Conservation (phyloP, 805 yeast genomes). For the Ogataea chonburiensis region DNA sequence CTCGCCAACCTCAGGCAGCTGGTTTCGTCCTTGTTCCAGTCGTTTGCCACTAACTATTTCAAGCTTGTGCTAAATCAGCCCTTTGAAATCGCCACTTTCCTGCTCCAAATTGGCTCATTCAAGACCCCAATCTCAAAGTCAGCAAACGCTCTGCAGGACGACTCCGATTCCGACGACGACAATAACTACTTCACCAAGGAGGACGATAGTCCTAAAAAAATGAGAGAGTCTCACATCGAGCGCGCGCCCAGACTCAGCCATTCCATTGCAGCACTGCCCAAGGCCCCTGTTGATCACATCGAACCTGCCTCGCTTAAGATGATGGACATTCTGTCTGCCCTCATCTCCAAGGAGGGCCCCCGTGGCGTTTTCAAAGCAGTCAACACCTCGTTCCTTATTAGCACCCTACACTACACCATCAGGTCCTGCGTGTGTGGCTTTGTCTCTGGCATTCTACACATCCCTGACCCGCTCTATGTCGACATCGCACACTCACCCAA, state of each 20-base stretch:
- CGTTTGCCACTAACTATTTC: constrained; percentile 66
- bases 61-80: constrained; percentile 79
- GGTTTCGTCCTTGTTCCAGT: constrained; percentile 53
- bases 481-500: constrained; percentile 80
- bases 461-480: constrained; percentile 87
- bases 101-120: constrained; percentile 78
- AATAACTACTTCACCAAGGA: constrained; percentile 24
- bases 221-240: constrained; percentile 33
- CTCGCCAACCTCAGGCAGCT: constrained; percentile 55
- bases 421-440: constrained; percentile 94
- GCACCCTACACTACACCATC: constrained; percentile 69
- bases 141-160: constrained; percentile 26
- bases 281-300: constrained; percentile 25
- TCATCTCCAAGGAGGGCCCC: constrained; percentile 67
- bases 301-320: constrained; percentile 62
- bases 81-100: constrained; percentile 74
- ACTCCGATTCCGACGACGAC: constrained; percentile 39
- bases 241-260: constrained; percentile 17
- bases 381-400: constrained; percentile 76
- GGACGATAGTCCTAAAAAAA: constrained; percentile 24
- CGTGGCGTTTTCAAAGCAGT: constrained; percentile 71
- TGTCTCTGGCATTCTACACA: constrained; percentile 71
- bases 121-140: constrained; percentile 21
- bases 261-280: constrained; percentile 16
- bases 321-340: constrained; percentile 61